Base-by-base conservation (phyloP, 352 stramenopile species). In the Thalassiosira livingstoniorum region DNA sequence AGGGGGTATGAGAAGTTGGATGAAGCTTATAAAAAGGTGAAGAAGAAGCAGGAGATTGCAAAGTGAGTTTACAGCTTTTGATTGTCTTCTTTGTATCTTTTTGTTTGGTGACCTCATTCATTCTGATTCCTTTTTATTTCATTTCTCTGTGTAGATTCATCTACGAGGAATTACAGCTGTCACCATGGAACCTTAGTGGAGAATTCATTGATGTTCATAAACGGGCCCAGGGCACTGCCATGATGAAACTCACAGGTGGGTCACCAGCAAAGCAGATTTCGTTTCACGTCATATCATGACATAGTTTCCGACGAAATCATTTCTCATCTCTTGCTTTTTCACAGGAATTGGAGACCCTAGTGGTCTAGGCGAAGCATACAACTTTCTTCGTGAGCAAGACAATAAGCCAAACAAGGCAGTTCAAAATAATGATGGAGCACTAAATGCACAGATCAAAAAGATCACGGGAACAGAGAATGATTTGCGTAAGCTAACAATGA, bases 201-300 rank as follows among this genome's bases (percentile, higher is more conserved):
- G 90, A 94, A 53, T 93, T 94, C 37, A 93, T 92, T 72, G 90
- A 94, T 81, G 87, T 94, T 35, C 90, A 94, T 61, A 93, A 93
- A 73, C 86, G 91, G 68, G 89, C 69, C 42, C 68, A 90, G 51
- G 90, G 90, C 57, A 86, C 75, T 70, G 90, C 87, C n/a, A 92
- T 92, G 87, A 93, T 94, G 88, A 86, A 91, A 57, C 70, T 94
- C 25, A 94, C 90, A 21, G n/a, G n/a, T n/a, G n/a, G n/a, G n/a
- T n/a, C n/a, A n/a, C n/a, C n/a, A n/a, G n/a, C n/a, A n/a, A n/a
- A n/a, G n/a, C n/a, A n/a, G n/a, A n/a, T n/a, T n/a, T n/a, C n/a
- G n/a, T n/a, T n/a, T n/a, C n/a, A n/a, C n/a, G n/a, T n/a, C n/a
- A n/a, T n/a, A n/a, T n/a, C n/a, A n/a, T n/a, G n/a, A n/a, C n/a